These are phyloP conservation scores for Aspergillus alliaceus DNA, from an alignment of 2,329 filamentous ascomycete genomes.

Conservation along the genomic window DNA sequence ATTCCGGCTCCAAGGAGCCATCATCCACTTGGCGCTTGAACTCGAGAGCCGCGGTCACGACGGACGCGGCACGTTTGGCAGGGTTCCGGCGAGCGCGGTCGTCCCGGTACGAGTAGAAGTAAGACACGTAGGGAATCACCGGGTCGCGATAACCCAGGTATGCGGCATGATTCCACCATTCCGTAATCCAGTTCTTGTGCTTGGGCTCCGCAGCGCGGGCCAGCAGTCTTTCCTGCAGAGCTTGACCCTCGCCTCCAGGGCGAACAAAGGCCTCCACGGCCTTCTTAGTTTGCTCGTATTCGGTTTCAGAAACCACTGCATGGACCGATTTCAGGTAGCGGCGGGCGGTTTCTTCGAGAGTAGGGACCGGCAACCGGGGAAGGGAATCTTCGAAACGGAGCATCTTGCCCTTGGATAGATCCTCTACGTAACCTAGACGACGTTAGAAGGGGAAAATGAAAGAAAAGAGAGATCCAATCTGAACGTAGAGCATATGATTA, in stretches of 20 bases:
- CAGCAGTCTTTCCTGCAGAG: constrained; percentile 83
- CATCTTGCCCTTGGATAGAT: constrained; percentile 63
- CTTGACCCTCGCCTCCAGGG: constrained; percentile 78
- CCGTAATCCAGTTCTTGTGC: constrained; percentile 88
- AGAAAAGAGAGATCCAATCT: too few relatives aligned
- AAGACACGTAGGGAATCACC: constrained; percentile 95
- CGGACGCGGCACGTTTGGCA: constrained; percentile 86
- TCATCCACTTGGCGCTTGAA: constrained; percentile 92
- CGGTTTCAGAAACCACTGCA: constrained; percentile 58
- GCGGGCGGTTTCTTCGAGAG: constrained; percentile 63
- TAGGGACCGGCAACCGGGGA: constrained; percentile 61
- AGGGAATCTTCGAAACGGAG: constrained; percentile 67
- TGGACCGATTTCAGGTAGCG: constrained; percentile 68
- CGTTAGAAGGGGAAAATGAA: neutral
- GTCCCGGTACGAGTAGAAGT: constrained; percentile 98
- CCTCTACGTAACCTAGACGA: constrained; percentile 61
- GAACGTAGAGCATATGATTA: constrained; percentile 18
- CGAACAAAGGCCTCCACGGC: constrained; percentile 86
- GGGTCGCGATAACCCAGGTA: constrained; percentile 94
- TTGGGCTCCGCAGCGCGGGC: constrained; percentile 77
- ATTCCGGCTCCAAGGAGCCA: constrained; percentile 87
- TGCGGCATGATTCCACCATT: constrained; percentile 97
- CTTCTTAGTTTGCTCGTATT: constrained; percentile 66
- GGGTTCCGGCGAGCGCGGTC: constrained; percentile 85
- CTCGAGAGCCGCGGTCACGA: constrained; percentile 80